Percentiles rank a stretch among this genome's conserved stretches.
These are phyloP conservation scores for Albifimbria verrucaria DNA, from an alignment of 2,329 filamentous ascomycete species.

Conservation along the genomic window DNA sequence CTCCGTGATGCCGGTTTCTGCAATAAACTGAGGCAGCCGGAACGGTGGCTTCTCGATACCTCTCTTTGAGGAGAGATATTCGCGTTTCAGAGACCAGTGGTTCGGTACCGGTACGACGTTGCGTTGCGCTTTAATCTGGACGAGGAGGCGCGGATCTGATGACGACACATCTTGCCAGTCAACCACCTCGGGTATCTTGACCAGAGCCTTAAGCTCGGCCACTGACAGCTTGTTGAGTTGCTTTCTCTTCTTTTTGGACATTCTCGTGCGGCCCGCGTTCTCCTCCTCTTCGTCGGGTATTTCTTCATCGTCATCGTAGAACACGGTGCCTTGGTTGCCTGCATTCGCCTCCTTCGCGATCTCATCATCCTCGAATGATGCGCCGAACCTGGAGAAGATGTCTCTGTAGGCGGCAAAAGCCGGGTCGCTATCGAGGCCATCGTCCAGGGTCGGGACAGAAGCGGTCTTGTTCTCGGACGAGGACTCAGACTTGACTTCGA, in stretches of 20 bases:
- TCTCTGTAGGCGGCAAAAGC: slow-evolving; percentile 80
- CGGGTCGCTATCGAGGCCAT: slow-evolving; percentile 66
- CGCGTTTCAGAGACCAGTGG: slow-evolving; percentile 94
- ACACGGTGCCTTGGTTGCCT: slow-evolving; percentile 79
- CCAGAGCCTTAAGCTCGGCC: slow-evolving; percentile 89
- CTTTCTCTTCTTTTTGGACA: slow-evolving; percentile 96
- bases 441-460: slow-evolving; percentile 55
- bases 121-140: slow-evolving; percentile 91
- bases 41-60: slow-evolving; percentile 96
- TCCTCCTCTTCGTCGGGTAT: slow-evolving; percentile 83
- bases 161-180: slow-evolving; percentile 97
- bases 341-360: slow-evolving; percentile 61
- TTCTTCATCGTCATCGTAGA: slow-evolving; percentile 78
- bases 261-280: slow-evolving; percentile 57
- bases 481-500: slow-evolving; percentile 29
- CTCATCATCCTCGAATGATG: slow-evolving; percentile 59
- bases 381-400: slow-evolving; percentile 77
- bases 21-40: slow-evolving; percentile 90
- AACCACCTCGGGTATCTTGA: slow-evolving; percentile 87
- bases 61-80: slow-evolving; percentile 94
- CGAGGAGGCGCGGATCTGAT: slow-evolving; percentile 80
- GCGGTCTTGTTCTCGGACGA: slow-evolving; percentile 38
- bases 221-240: slow-evolving; percentile 88
- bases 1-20: slow-evolving; percentile 94
- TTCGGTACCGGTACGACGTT: slow-evolving; percentile 93